Evolutionary conservation across 495 filamentous ascomycete species (phyloP), one percentile per base, ranked within the genome.

Genomic region (Physcia stellaris): DNA sequence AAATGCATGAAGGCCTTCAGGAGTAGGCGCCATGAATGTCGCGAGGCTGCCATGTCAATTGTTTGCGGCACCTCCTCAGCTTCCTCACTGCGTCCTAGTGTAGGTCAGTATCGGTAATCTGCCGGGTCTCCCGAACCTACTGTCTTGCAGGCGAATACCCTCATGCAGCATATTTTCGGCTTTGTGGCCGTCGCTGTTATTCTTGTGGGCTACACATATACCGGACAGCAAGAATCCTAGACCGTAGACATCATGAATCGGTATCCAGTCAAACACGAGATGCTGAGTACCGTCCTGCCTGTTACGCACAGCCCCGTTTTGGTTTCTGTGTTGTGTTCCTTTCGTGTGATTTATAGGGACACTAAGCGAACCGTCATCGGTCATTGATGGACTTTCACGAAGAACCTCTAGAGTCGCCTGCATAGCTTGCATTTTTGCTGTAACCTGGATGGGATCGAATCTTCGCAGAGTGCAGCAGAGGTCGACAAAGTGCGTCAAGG

Each of bases 181-280:
- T 47, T 81, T 87, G 2, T 70, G 59, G 32, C 67, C 77, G 47
- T 79, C 73, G n/a, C 65, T 63, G 4, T 67, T 66, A 41, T 79
- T 70, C 41, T 72, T 75, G 44, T 76, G 68, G 22, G 75, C 61
- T 12, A 75, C 60, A 0, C 79, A 75, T 13, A 86, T 67, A 2
- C 83, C 83, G 49, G 81, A 82, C 19, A 93, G 55, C 39, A 79
- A 62, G 48, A 71, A 79, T 35, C 78, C 87, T 37, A 95, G 68
- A 11, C 71, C 72, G 46, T 78, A 76, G 11, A 80, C 60, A 45
- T 84, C 77, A 32, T 72, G 68, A 40, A 69, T 71, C 4, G 74
- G 72, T 42, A 85, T 64, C 67, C 79, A 84, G 26, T 63, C 65
- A 40, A 85, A 72, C 20, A 56, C 62, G 24, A 85, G 54, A 17